Conservation (phyloP, 495 filamentous ascomycete genomes). For the Oleoguttula mirabilis region DNA sequence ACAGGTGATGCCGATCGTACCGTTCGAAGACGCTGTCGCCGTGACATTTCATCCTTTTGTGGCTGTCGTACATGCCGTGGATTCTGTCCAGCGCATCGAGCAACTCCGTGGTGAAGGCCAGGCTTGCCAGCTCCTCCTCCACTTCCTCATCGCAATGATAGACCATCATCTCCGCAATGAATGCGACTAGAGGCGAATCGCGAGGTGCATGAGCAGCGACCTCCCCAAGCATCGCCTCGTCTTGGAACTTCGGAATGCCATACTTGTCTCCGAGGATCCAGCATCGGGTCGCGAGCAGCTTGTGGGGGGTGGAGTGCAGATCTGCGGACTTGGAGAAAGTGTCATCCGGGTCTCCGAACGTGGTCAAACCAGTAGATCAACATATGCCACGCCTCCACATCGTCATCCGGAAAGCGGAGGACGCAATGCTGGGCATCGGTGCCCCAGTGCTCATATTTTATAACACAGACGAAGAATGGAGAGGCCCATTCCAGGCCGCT, state of each 20-base stretch:
- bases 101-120: no score
- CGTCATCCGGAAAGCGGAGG: not conserved
- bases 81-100: no score
- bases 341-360: no score
- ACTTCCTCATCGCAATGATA: no score
- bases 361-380: not conserved
- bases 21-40: no score
- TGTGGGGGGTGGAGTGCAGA: no score
- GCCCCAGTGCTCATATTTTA: not conserved
- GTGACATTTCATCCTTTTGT: no score
- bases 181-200: not conserved
- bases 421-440: not conserved
- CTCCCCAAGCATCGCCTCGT: not conserved
- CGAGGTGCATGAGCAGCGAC: not conserved
- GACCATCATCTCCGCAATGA: no score
- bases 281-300: not conserved
- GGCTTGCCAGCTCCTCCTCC: no score
- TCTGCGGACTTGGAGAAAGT: no score
- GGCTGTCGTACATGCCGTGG: no score
- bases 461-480: not conserved
- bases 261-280: conserved; percentile 1
- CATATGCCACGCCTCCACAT: not conserved
- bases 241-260: not conserved
- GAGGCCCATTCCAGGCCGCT: not conserved
- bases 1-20: no score